Evolutionary conservation across 2,329 filamentous ascomycete species (phyloP).

Genomic region (Massarina eburnea): DNA sequence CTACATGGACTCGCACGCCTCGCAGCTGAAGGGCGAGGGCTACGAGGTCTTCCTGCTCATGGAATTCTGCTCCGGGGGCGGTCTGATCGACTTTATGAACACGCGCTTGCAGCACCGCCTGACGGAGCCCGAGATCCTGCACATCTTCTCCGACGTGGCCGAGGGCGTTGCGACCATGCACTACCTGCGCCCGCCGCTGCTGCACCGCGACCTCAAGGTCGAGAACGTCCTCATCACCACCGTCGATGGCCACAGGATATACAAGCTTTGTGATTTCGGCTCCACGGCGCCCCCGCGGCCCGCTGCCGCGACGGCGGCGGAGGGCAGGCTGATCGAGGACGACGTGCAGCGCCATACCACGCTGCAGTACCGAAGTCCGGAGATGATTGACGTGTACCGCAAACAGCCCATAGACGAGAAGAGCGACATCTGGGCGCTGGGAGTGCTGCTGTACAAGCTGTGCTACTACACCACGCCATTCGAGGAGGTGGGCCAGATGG

Average conservation of each 20-base stretch:
- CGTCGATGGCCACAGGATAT: constrained; percentile 67
- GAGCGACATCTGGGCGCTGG: constrained; percentile 96
- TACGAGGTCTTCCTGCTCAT: constrained; percentile 98
- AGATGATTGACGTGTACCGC: constrained; percentile 98
- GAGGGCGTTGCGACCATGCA: constrained; percentile 99
- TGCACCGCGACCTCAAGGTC: constrained; percentile 95
- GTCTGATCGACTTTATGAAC: constrained; percentile 99
- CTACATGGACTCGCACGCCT: constrained; percentile 98
- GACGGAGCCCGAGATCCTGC: constrained; percentile 95
- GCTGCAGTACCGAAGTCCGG: constrained; percentile 93
- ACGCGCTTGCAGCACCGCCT: constrained; percentile 92
- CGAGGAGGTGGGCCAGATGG: constrained; percentile 95
- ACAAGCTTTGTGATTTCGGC: constrained; percentile 98
- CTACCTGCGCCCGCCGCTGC: constrained; percentile 88
- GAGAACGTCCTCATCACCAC: constrained; percentile 92
- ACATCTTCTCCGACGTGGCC: constrained; percentile 94
- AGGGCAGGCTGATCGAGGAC: constrained; percentile 92
- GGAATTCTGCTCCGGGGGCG: constrained; percentile 95
- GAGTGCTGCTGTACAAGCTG: constrained; percentile 93
- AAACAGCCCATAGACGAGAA: constrained; percentile 98
- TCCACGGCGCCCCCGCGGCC: constrained; percentile 82
- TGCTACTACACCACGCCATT: constrained; percentile 99
- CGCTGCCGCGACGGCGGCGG: constrained; percentile 80
- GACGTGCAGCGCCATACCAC: constrained; percentile 97
- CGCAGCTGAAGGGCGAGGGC: constrained; percentile 85